These are phyloP conservation scores for Apiospora arundinis DNA, from an alignment of 2,329 filamentous ascomycete species.

Conservation along the genomic window DNA sequence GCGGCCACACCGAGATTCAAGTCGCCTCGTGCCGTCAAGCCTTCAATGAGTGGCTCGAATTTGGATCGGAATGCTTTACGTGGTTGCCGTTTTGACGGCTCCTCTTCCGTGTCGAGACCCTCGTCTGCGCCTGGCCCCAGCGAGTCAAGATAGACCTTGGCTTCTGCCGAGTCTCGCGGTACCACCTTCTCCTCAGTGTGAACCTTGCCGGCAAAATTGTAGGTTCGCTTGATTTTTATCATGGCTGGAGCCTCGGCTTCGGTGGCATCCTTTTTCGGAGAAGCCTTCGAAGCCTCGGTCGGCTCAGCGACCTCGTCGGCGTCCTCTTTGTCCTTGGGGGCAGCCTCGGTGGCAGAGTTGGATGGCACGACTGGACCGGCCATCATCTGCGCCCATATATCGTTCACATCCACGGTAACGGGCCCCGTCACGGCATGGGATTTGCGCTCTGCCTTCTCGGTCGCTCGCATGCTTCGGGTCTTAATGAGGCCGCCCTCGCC, in stretches of 20 bases:
- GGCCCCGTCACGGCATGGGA: conserved; percentile 59
- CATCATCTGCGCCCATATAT: conserved; percentile 72
- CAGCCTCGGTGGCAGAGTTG: conserved; percentile 27
- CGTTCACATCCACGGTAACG: conserved; percentile 74
- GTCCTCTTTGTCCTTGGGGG: not conserved
- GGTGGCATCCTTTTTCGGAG: conserved; percentile 19
- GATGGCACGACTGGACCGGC: conserved; percentile 47
- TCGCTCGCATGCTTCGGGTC: conserved; percentile 73
- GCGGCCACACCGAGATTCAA: conserved; percentile 63
- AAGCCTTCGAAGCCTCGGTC: conserved; percentile 27
- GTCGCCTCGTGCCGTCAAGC: conserved; percentile 55
- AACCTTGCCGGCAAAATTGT: conserved; percentile 76
- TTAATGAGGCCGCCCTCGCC: conserved; percentile 71
- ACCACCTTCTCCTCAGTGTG: conserved; percentile 77
- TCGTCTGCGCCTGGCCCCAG: conserved; percentile 41
- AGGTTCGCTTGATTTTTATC: conserved; percentile 73
- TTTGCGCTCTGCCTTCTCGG: conserved; percentile 67
- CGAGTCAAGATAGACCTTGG: conserved; percentile 66
- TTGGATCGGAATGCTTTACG: conserved; percentile 64
- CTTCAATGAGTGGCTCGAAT: conserved; percentile 64
- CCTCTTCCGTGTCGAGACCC: conserved; percentile 31
- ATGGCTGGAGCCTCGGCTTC: conserved; percentile 43
- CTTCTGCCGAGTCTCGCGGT: conserved; percentile 68
- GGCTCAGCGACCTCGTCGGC: not conserved
- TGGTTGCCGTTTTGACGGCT: conserved; percentile 51